Percentiles rank a stretch among this genome's conserved stretches.
These are phyloP conservation scores for Xylaria hypoxylon DNA, from an alignment of 2,329 filamentous ascomycete species.

Conservation along the genomic window DNA sequence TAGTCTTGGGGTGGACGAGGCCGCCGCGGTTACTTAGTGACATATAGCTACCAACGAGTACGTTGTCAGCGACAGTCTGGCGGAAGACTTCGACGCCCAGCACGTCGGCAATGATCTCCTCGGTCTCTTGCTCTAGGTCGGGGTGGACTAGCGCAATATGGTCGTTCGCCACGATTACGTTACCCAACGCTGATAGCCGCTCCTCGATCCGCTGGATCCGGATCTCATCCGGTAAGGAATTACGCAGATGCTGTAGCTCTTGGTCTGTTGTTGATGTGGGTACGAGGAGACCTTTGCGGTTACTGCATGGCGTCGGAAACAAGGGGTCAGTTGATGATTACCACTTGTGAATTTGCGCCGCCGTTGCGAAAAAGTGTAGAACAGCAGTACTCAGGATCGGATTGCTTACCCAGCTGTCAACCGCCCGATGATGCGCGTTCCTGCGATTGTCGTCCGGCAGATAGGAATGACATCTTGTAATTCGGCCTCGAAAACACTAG, in stretches of 20 bases:
- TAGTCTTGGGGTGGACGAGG: slow-evolving; percentile 96
- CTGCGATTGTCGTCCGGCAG: slow-evolving; percentile 95
- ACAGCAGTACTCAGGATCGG: not conserved
- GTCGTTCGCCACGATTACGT: slow-evolving; percentile 96
- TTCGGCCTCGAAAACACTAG: slow-evolving; percentile 94
- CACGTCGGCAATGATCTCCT: slow-evolving; percentile 98
- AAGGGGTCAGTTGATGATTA: slow-evolving; percentile 23
- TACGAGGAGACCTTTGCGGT: slow-evolving; percentile 95
- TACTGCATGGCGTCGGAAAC: slow-evolving; percentile 62
- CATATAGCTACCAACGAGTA: slow-evolving; percentile 97
- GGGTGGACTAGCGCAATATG: slow-evolving; percentile 97
- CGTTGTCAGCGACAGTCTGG: slow-evolving; percentile 97
- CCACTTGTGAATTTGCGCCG: not conserved
- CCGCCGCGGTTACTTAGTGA: slow-evolving; percentile 94
- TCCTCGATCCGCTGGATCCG: slow-evolving; percentile 99
- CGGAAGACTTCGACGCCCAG: slow-evolving; percentile 89
- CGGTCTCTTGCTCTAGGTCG: slow-evolving; percentile 95
- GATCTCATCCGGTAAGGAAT: slow-evolving; percentile 89
- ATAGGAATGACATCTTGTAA: slow-evolving; percentile 97
- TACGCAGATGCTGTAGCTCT: slow-evolving; percentile 96
- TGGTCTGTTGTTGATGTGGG: slow-evolving; percentile 97
- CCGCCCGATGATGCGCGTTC: slow-evolving; percentile 94
- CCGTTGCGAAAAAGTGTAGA: slow-evolving; percentile 10
- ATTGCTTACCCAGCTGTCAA: slow-evolving; percentile 84
- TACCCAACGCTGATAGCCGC: slow-evolving; percentile 92